phyloP scores from a whole-genome alignment of 2,329 filamentous ascomycete genomes.

The Pseudopithomyces chartarum region DNA sequence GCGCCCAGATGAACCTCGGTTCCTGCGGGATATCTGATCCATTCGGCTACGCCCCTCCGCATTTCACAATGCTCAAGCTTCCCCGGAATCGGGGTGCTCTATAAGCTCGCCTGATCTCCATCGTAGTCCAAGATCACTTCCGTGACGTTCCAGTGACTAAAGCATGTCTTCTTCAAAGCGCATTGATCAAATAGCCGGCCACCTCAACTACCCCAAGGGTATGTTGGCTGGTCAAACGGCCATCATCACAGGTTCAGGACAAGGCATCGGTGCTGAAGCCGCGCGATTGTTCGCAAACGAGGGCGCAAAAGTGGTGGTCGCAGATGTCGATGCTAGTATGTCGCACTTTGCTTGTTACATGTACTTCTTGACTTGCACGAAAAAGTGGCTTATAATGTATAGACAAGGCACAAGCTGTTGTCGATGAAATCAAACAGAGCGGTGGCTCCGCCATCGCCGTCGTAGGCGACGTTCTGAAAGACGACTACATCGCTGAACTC shows the following conservation, averaged over 20 bases:
- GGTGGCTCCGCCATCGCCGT: slow-evolving; percentile 74
- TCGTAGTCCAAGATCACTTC: neutral
- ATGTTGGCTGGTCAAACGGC: slow-evolving; percentile 80
- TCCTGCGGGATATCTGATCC: slow-evolving; percentile 2
- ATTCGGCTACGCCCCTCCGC: slow-evolving; percentile 6
- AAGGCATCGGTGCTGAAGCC: slow-evolving; percentile 86
- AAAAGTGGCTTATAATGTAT: slow-evolving; percentile 17
- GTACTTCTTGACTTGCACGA: neutral
- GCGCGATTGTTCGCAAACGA: slow-evolving; percentile 85
- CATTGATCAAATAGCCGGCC: slow-evolving; percentile 72
- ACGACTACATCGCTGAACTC: slow-evolving; percentile 71
- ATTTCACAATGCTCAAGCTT: neutral
- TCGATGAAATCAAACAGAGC: slow-evolving; percentile 68
- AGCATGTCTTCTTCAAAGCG: slow-evolving; percentile 46
- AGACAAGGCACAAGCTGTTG: slow-evolving; percentile 73
- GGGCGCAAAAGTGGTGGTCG: slow-evolving; percentile 81
- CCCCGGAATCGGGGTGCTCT: neutral
- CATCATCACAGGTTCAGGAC: slow-evolving; percentile 85
- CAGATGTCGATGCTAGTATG: slow-evolving; percentile 77
- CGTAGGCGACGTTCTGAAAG: slow-evolving; percentile 75
- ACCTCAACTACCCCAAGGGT: slow-evolving; percentile 82
- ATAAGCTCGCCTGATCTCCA: neutral
- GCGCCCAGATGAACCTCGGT: slow-evolving; percentile 1
- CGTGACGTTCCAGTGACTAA: neutral
- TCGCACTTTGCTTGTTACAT: neutral